These are phyloP conservation scores for Aspergillus diversus DNA, from an alignment of 495 filamentous ascomycete genomes.

Conservation along the genomic window DNA sequence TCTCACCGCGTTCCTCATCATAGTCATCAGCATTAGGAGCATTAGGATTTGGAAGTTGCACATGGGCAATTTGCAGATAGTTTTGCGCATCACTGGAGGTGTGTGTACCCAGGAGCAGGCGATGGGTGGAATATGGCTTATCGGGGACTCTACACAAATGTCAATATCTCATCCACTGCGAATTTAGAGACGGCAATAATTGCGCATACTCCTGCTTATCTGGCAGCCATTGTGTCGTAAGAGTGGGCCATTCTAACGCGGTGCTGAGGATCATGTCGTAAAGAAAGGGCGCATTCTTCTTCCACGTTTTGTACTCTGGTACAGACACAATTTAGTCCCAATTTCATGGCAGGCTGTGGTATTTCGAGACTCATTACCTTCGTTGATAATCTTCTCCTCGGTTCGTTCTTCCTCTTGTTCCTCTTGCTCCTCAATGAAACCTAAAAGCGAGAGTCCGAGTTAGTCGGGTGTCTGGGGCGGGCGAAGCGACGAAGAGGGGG, in stretches of 20 bases:
- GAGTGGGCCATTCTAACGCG: conserved; percentile 95
- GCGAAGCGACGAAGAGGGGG: conserved; percentile 3
- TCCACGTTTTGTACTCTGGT: conserved; percentile 99
- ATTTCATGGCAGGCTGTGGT: neutral
- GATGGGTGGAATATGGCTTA: conserved; percentile 86
- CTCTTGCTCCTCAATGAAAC: conserved; percentile 50
- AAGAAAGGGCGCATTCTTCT: conserved; percentile 98
- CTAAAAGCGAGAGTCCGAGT: conserved; percentile 21
- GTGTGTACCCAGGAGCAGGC: conserved; percentile 91
- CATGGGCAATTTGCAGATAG: conserved; percentile 91
- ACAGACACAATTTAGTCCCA: conserved; percentile 18
- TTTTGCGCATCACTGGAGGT: conserved; percentile 87
- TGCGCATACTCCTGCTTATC: conserved; percentile 81
- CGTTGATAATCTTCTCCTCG: conserved; percentile 87
- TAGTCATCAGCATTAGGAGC: conserved; percentile 78
- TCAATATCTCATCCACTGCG: conserved; percentile 16
- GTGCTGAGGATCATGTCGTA: conserved; percentile 96
- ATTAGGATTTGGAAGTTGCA: conserved; percentile 83
- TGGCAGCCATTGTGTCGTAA: conserved; percentile 97
- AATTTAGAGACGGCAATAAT: neutral
- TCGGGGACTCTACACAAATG: conserved; percentile 62
- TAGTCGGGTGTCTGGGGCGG: conserved; percentile 17
- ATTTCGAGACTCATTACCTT: conserved; percentile 58
- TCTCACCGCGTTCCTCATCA: conserved; percentile 87
- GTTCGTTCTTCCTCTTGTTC: conserved; percentile 74